Evolutionary conservation across 179 eudicot species (phyloP).

Genomic region (Drosera spatulata): DNA sequence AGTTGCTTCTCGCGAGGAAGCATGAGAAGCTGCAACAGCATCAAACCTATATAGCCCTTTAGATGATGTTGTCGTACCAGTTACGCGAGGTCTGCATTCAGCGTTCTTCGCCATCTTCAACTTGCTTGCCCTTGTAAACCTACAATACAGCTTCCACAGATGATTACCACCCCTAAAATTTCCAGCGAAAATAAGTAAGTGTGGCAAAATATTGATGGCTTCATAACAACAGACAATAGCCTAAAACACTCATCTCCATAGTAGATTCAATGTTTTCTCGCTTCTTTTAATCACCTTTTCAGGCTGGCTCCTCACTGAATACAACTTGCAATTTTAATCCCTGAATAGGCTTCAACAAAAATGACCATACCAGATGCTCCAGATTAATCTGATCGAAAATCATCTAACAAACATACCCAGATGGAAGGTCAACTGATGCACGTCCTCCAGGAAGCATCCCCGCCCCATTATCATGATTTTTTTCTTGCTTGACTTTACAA

Average conservation of each 20-base stretch:
- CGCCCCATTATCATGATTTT: constrained; percentile 9
- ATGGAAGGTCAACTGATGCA: constrained; percentile 4
- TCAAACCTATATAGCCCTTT: constrained; percentile 6
- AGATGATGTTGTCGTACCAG: constrained; percentile 12
- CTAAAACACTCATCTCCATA: too few relatives aligned
- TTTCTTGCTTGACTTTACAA: constrained; percentile 6
- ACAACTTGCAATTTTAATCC: background rate
- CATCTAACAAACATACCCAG: constrained; percentile 11
- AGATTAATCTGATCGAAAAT: background rate
- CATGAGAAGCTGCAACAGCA: constrained; percentile 5
- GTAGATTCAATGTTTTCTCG: too few relatives aligned
- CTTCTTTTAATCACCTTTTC: too few relatives aligned
- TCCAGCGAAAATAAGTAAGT: background rate
- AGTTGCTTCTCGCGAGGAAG: constrained; percentile 12
- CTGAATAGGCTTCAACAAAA: background rate
- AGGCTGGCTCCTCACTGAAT: too few relatives aligned
- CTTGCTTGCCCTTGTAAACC: constrained; percentile 11
- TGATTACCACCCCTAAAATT: background rate
- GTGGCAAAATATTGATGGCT: too few relatives aligned
- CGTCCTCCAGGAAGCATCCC: constrained; percentile 3
- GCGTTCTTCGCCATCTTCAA: constrained; percentile 3
- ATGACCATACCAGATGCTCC: background rate
- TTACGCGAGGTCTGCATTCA: constrained; percentile 9
- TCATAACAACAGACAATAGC: too few relatives aligned
- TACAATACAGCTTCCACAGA: background rate